Base-by-base conservation (phyloP, 148 eudicot species). In the Cornus suecica region DNA sequence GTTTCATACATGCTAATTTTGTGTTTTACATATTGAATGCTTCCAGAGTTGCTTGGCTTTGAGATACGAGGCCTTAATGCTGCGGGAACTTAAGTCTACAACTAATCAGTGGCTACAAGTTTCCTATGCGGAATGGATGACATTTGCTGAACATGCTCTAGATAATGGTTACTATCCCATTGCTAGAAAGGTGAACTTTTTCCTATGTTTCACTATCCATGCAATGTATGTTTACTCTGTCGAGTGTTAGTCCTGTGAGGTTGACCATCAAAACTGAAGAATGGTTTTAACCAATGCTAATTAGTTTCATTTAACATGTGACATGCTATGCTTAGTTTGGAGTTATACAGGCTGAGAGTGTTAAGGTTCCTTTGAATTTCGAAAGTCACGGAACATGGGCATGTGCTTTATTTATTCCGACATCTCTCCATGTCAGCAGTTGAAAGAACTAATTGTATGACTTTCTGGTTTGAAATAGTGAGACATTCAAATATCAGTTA, bases 21-120 rank as follows among this genome's bases (percentile, higher is more conserved):
- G 28, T 66, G 20, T 16, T 76, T 26, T 69, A 67, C 37, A 23
- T 15, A 30, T 54, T 71, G 18, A 37, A 24, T 79, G 63, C 72
- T 29, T 52, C 30, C 82, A 93, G 98, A 92, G 91, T 81, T 92
- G 95, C 81, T 84, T 94, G 86, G 92, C 95, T 23, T 72, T 94
- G 87, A 89, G 97, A 82, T 94, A 92, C 68, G 98, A 92, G 81
- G 97, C 89, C 68, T 76, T 94, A 78, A 64, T 80, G 76, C 72
- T 89, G 81, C 88, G 97, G 31, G 87, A 92, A 30, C 70, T 85
- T 13, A 80, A 70, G 79, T 66, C 89, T 42, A 18, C 73, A 42
- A 68, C 31, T 71, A 79, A 84, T 48, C 83, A 77, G 26, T 77
- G 80, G 78, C 80, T 90, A 66, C 85, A 62, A 69, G 96, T 94